phyloP scores from a whole-genome alignment of 2,329 filamentous ascomycete genomes.

The Neopestalotiopsis sp. region DNA sequence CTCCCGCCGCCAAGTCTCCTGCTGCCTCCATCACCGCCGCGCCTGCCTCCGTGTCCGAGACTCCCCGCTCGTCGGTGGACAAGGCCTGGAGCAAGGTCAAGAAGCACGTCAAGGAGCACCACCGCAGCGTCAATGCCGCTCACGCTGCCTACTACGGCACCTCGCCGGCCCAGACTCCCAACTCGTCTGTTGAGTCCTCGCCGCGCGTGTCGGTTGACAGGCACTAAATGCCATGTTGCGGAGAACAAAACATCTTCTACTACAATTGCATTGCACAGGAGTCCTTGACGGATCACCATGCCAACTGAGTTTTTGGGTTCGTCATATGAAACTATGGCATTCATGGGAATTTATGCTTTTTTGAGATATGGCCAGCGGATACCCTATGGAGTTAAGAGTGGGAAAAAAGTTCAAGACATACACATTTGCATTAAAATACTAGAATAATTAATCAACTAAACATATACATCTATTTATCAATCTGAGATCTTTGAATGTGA shows the following conservation, averaged over 20 bases:
- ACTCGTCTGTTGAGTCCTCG: not conserved
- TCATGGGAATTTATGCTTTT: not conserved
- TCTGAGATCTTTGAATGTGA: not conserved
- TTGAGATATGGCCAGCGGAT: not conserved
- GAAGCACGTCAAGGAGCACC: constrained; percentile 17
- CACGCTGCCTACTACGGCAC: constrained; percentile 11
- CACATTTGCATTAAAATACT: not conserved
- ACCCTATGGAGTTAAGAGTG: not conserved
- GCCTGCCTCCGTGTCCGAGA: not conserved
- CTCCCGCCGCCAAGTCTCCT: not conserved
- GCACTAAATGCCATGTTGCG: not conserved
- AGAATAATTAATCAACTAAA: not conserved
- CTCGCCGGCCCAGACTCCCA: not conserved
- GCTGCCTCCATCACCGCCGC: constrained; percentile 4
- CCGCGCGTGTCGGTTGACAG: constrained; percentile 10
- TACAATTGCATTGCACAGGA: not conserved
- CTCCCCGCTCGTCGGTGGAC: constrained; percentile 3
- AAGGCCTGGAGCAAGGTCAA: constrained; percentile 18
- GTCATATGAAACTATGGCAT: not conserved
- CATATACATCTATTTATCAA: not conserved
- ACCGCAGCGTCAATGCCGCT: constrained; percentile 16
- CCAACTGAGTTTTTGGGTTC: not conserved
- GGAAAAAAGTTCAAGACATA: not conserved
- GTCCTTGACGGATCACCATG: not conserved
- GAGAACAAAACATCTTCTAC: not conserved